These are phyloP conservation scores for Cercospora zeae-maydis DNA, from an alignment of 2,329 filamentous ascomycete genomes.

Conservation along the genomic window DNA sequence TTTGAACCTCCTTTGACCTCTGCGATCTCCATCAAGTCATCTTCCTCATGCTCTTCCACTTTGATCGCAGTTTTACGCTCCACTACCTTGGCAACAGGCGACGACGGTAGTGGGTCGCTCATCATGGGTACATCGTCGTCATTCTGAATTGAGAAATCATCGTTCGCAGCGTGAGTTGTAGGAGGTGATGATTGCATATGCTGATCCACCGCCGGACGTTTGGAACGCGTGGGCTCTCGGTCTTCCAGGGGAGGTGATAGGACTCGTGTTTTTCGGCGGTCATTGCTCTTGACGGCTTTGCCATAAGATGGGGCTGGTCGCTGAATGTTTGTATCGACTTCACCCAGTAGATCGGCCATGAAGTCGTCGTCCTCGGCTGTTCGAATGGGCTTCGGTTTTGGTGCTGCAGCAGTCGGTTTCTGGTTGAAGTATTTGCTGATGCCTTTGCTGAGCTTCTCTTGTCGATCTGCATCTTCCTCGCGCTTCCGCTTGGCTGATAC, in stretches of 20 bases:
- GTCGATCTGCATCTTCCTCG: constrained; percentile 79
- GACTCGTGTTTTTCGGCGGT: constrained; percentile 73
- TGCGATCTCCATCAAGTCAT: constrained; percentile 79
- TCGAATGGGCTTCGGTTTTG: constrained; percentile 65
- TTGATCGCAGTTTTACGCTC: constrained; percentile 58
- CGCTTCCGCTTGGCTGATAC: constrained; percentile 74
- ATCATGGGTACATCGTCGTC: constrained; percentile 79
- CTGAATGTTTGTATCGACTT: constrained; percentile 76
- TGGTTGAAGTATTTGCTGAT: constrained; percentile 94
- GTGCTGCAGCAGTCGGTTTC: constrained; percentile 58
- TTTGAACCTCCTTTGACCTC: constrained; percentile 64
- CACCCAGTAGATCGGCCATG: constrained; percentile 75
- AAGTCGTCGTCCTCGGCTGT: constrained; percentile 81
- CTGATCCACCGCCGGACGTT: constrained; percentile 17
- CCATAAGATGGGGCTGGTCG: constrained; percentile 52
- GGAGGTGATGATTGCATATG: constrained; percentile 20
- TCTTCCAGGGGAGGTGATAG: constrained; percentile 69
- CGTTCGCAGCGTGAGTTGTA: constrained; percentile 45
- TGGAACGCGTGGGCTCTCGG: constrained; percentile 34
- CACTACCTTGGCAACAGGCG: constrained; percentile 55
- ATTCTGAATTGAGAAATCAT: constrained; percentile 50
- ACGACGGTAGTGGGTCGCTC: constrained; percentile 74
- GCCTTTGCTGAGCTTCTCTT: constrained; percentile 82
- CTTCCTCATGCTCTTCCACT: constrained; percentile 67
- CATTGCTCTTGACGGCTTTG: constrained; percentile 67